phyloP scores from a whole-genome alignment of 2,329 filamentous ascomycete genomes.

The Beauveria medogensis region DNA sequence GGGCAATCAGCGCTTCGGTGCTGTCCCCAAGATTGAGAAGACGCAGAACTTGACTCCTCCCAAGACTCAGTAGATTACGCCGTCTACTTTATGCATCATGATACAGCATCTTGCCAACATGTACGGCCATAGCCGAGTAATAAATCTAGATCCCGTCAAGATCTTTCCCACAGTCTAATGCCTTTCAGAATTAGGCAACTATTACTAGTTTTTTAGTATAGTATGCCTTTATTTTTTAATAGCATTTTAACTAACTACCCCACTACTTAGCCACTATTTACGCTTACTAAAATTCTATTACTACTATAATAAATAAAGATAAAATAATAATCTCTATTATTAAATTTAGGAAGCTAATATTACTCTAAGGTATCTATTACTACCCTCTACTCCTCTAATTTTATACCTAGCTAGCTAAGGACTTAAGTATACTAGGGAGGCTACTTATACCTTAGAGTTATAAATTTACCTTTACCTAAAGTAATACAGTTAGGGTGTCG shows the following conservation, averaged over 20 bases:
- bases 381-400: no score
- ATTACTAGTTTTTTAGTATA: not conserved
- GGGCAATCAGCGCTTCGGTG: conserved; percentile 50
- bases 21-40: conserved; percentile 9
- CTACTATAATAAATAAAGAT: no score
- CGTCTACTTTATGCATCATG: not conserved
- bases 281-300: not conserved
- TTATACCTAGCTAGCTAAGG: no score
- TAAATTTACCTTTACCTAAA: no score
- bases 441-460: no score
- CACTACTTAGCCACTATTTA: not conserved
- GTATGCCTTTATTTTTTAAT: not conserved
- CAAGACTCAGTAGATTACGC: not conserved
- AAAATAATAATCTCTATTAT: no score
- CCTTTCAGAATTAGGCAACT: not conserved
- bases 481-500: no score
- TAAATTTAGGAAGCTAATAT: no score
- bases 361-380: no score
- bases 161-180: not conserved
- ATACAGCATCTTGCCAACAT: no score
- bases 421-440: no score
- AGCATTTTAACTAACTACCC: not conserved
- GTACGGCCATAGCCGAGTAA: not conserved
- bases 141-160: not conserved
- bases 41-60: conserved; percentile 7